Evolutionary conservation across 495 filamentous ascomycete genomes (phyloP).

Genomic region (Arthonia radiata): DNA sequence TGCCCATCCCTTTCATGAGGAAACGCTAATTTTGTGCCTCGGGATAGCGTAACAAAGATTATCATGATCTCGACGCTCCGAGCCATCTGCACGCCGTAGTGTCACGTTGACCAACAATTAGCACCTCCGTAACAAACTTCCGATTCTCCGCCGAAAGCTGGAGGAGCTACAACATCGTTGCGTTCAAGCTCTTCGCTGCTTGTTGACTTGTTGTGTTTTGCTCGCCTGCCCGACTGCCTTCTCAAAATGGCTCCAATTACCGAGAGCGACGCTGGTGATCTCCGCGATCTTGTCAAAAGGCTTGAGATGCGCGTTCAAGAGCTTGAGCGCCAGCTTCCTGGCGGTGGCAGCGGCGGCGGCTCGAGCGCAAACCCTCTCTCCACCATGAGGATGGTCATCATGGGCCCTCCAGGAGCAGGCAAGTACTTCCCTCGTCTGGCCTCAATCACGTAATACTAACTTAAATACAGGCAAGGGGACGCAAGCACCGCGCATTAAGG

Average conservation of each 20-base stretch:
- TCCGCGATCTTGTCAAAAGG: slow-evolving; percentile 54
- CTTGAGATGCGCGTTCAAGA: slow-evolving; percentile 64
- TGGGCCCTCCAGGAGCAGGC: slow-evolving; percentile 96
- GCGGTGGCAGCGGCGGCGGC: slow-evolving; percentile 21
- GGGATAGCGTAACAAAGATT: too few relatives aligned
- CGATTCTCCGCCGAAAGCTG: too few relatives aligned
- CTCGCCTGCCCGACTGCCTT: too few relatives aligned
- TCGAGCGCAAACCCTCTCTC: slow-evolving; percentile 21
- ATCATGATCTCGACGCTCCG: too few relatives aligned
- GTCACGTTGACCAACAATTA: too few relatives aligned
- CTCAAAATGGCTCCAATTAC: slow-evolving; percentile 69
- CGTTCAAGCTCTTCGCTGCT: too few relatives aligned
- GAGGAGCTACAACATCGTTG: too few relatives aligned
- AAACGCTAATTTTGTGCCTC: too few relatives aligned
- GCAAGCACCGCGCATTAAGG: slow-evolving; percentile 91
- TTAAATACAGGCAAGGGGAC: slow-evolving; percentile 73
- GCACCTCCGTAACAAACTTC: too few relatives aligned
- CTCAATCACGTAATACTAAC: slow-evolving; percentile 7
- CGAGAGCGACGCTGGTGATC: slow-evolving; percentile 44
- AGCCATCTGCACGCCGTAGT: too few relatives aligned
- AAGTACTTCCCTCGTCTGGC: slow-evolving; percentile 13
- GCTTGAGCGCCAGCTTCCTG: slow-evolving; percentile 38
- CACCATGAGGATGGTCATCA: slow-evolving; percentile 75
- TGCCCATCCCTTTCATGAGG: too few relatives aligned
- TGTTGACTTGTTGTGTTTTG: too few relatives aligned